Evolutionary conservation across 805 yeast genomes (phyloP).

Genomic region (Nakazawaea holstii): DNA sequence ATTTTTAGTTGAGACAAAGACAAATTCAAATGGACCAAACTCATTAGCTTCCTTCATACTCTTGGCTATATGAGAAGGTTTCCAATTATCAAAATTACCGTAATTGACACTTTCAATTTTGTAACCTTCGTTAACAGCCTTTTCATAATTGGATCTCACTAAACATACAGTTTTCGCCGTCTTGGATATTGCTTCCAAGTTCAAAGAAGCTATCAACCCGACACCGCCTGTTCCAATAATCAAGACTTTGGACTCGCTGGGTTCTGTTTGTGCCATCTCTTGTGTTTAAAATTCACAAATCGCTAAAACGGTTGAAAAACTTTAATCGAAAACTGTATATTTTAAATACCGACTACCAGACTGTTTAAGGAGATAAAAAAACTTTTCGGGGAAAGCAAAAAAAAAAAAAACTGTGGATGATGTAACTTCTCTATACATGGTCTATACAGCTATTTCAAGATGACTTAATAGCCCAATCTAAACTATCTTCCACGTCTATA

Average conservation of each 20-base stretch:
- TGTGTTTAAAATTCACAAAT: too few relatives aligned
- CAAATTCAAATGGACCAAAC: slow-evolving; percentile 39
- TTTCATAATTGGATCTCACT: slow-evolving; percentile 56
- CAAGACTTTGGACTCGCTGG: slow-evolving; percentile 34
- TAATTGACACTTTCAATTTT: slow-evolving; percentile 54
- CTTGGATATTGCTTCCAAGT: slow-evolving; percentile 40
- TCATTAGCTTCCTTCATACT: slow-evolving; percentile 39
- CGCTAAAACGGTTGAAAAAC: too few relatives aligned
- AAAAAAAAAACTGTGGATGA: too few relatives aligned
- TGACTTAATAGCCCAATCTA: slow-evolving; percentile 43
- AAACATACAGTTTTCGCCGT: slow-evolving; percentile 46
- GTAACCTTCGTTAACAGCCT: slow-evolving; percentile 47
- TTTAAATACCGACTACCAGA: too few relatives aligned
- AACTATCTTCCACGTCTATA: slow-evolving; percentile 48
- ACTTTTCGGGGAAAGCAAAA: too few relatives aligned
- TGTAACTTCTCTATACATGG: background rate
- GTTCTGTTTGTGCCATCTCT: background rate
- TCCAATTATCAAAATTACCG: slow-evolving; percentile 50
- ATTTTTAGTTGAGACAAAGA: slow-evolving; percentile 55
- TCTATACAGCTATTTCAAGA: background rate
- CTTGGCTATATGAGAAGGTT: slow-evolving; percentile 40
- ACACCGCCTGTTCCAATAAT: slow-evolving; percentile 82
- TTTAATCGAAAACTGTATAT: too few relatives aligned
- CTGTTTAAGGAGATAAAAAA: too few relatives aligned
- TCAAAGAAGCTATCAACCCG: slow-evolving; percentile 70